Evolutionary conservation across 495 filamentous ascomycete species (phyloP).

Genomic region (Neurospora pannonica): DNA sequence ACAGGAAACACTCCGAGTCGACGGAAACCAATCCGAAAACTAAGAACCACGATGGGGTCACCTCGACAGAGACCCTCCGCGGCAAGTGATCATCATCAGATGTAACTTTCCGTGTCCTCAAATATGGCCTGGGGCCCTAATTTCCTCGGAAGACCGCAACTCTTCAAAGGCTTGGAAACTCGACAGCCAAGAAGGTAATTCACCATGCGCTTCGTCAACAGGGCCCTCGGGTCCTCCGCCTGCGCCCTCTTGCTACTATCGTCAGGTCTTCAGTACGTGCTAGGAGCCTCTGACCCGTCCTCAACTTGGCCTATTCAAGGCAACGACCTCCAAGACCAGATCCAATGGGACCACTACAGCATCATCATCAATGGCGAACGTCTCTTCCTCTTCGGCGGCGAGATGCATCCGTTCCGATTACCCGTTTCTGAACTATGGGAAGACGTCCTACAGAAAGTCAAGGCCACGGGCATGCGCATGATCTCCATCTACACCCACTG

Average conservation of each 20-base stretch:
- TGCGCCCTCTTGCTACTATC: background rate
- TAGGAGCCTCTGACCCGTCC: background rate
- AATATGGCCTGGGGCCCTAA: background rate
- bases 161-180: background rate
- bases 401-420: constrained; percentile 21
- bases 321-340: constrained; percentile 40
- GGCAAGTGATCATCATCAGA: background rate
- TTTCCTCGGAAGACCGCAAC: background rate
- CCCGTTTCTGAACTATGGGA: constrained; percentile 44
- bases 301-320: constrained; percentile 38
- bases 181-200: background rate
- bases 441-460: constrained; percentile 52
- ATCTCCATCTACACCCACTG: constrained; percentile 49
- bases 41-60: background rate
- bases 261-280: background rate
- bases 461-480: constrained; percentile 42
- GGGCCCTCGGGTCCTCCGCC: background rate
- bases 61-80: background rate
- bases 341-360: constrained; percentile 52
- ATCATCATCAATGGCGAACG: constrained; percentile 47
- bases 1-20: background rate
- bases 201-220: background rate
- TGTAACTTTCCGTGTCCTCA: background rate
- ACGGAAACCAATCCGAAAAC: background rate
- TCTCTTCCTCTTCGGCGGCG: constrained; percentile 47